These are phyloP conservation scores for Luvunga scandens DNA, from an alignment of 345 rosid genomes.

Conservation along the genomic window DNA sequence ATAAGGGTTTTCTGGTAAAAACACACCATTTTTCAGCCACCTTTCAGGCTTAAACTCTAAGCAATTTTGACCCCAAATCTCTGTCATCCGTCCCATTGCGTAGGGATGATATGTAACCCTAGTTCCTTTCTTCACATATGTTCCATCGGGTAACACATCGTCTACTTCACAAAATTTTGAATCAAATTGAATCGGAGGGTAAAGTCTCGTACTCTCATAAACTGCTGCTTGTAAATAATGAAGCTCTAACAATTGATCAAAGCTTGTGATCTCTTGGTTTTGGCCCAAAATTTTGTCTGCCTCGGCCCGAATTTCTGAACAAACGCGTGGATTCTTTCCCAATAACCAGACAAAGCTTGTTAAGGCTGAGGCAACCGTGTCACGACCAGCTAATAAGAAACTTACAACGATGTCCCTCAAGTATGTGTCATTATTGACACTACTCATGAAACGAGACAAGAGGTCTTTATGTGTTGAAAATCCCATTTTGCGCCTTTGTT, in stretches of 20 bases:
- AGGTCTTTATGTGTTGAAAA: constrained; percentile 46
- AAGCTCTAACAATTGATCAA: constrained; percentile 33
- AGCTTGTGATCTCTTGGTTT: constrained; percentile 26
- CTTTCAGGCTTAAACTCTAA: constrained; percentile 70
- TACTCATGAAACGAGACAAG: constrained; percentile 61
- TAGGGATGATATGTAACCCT: constrained; percentile 78
- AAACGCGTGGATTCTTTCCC: constrained; percentile 38
- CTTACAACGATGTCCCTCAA: constrained; percentile 67
- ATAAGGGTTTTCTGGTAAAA: constrained; percentile 44
- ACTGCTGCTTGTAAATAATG: constrained; percentile 47
- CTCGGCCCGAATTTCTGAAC: constrained; percentile 26
- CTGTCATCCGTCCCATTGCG: constrained; percentile 72
- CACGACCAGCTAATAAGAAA: constrained; percentile 60
- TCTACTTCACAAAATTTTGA: constrained; percentile 46
- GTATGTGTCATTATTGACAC: constrained; percentile 37
- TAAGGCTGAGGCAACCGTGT: constrained; percentile 55
- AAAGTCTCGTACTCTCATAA: constrained; percentile 51
- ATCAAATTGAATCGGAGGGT: constrained; percentile 60
- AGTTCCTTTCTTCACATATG: constrained; percentile 53
- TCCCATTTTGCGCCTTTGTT: constrained; percentile 39
- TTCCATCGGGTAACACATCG: constrained; percentile 51
- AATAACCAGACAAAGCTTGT: constrained; percentile 52
- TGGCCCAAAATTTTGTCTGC: constrained; percentile 35
- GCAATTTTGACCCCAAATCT: constrained; percentile 70
- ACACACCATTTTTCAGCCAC: constrained; percentile 55